Evolutionary conservation across 2,329 filamentous ascomycete species (phyloP), one percentile per base, ranked within the genome.

Genomic region (Aspergillus bombycis): DNA sequence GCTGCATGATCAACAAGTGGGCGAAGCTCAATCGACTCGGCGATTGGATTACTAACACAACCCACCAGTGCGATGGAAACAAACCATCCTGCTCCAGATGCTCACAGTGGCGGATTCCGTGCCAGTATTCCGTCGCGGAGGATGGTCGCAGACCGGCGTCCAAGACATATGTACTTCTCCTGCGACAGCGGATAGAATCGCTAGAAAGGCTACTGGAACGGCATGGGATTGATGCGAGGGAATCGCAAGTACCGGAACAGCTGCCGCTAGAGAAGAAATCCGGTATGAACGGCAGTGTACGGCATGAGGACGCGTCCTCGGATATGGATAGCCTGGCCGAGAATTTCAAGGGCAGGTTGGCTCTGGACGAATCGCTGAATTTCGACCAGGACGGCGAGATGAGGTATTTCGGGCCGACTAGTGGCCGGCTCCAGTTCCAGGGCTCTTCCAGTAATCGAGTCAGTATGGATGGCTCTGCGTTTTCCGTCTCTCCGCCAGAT

Each of bases 361-460:
- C 73, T 19, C 53, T 78, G 0, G 77, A 78, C n/a, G 77, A 77
- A 45, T 72, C 74, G 7, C 62, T 77, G 32, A 76, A 77, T 43
- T 77, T 75, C 30, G 76, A 79, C 26, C 70, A 70, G 28, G 76
- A 78, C 43, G 71, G 71, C 0, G 77, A 79, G 57, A 68, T 73
- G 53, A 66, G 74, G 1, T 80, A 77, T 56, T 79, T 78, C 62
- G 77, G 78, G 0, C 70, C 75, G 1, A 73, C 77, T 0, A 80
- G 77, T 62, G 78, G 77, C 1, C 71, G 77, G 2, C 67, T 79
- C 4, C 68, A 74, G 12, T 78, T 79, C 48, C 66, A 65, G 28
- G 65, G 65, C 30, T 60, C 65, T 43, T 62, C 57, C 2, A 54
- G 23, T 64, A 56, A 12, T 53, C 34, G 10, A 46, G 67, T n/a